Conservation (phyloP, 306 rosid species). For the Astragalus membranaceus region DNA sequence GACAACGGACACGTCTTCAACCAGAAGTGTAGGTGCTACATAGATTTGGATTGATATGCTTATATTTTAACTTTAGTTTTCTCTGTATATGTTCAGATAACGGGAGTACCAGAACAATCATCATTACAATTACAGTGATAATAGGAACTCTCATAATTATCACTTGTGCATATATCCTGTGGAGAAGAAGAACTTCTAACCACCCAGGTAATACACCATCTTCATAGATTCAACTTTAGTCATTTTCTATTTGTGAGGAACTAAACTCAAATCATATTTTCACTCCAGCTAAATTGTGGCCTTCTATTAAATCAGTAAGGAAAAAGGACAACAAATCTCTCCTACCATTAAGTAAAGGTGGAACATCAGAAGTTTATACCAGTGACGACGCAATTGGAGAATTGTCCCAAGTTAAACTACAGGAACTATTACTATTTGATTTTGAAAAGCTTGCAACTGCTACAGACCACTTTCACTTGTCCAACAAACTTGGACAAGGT, state of each 20-base stretch:
- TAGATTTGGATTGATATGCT: background rate
- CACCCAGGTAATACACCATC: background rate
- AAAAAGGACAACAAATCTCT: background rate
- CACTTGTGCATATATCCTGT: background rate
- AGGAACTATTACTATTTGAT: background rate
- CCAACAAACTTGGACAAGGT: constrained; percentile 32
- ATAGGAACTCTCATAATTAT: constrained; percentile 6
- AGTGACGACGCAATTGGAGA: background rate
- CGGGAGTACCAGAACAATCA: background rate
- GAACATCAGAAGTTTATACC: background rate
- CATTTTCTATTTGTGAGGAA: background rate
- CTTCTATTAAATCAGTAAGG: background rate
- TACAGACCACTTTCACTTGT: constrained; percentile 30
- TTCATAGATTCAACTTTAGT: background rate
- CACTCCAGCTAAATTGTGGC: background rate
- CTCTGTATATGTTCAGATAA: background rate
- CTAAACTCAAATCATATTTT: background rate
- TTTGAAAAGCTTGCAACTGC: constrained; percentile 20
- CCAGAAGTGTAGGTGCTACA: too few relatives aligned
- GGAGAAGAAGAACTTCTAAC: background rate
- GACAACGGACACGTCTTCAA: too few relatives aligned
- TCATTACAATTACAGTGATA: background rate
- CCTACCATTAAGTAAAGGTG: background rate
- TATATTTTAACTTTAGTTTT: background rate
- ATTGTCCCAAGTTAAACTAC: constrained; percentile 4